A percentile compares a stretch with the other conserved stretches of the same genome.
These are phyloP conservation scores for Curvularia sp. DNA, from an alignment of 2,329 filamentous ascomycete species.

Conservation along the genomic window DNA sequence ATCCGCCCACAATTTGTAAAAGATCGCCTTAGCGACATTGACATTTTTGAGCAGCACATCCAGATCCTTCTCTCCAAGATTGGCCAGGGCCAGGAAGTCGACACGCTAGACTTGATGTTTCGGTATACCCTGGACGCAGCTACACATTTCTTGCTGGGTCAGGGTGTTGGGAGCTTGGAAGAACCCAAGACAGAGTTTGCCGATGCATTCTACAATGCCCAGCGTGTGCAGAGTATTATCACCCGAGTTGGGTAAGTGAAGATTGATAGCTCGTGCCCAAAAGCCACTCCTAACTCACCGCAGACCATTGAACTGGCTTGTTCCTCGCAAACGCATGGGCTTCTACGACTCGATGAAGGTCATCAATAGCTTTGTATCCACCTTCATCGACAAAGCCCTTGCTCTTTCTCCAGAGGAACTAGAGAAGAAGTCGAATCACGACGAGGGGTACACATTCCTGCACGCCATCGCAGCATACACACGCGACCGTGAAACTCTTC, in stretches of 20 bases:
- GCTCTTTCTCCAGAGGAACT: constrained; percentile 74
- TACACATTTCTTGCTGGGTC: constrained; percentile 85
- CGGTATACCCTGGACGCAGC: constrained; percentile 79
- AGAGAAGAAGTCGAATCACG: constrained; percentile 73
- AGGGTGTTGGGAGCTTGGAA: constrained; percentile 69
- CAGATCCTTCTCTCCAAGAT: constrained; percentile 75
- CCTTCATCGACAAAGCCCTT: constrained; percentile 78
- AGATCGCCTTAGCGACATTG: constrained; percentile 81
- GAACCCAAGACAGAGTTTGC: constrained; percentile 73
- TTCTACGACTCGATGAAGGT: constrained; percentile 71
- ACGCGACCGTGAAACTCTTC: constrained; percentile 70
- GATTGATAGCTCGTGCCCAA: background rate
- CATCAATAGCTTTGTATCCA: constrained; percentile 78
- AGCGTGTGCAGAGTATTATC: constrained; percentile 74
- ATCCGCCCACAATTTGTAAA: constrained; percentile 87
- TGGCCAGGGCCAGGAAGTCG: constrained; percentile 61
- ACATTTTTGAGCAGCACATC: constrained; percentile 81
- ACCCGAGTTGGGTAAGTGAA: constrained; percentile 65
- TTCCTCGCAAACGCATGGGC: constrained; percentile 66
- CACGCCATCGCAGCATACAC: constrained; percentile 85
- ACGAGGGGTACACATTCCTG: constrained; percentile 80
- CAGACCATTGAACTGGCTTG: constrained; percentile 66
- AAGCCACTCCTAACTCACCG: constrained; percentile 8
- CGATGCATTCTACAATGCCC: constrained; percentile 81
- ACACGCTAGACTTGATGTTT: constrained; percentile 81